A percentile compares a stretch with the other conserved stretches of the same genome.
Evolutionary conservation across 768 basidiomycete genomes (phyloP).

Genomic region (Lactarius hatsudake): DNA sequence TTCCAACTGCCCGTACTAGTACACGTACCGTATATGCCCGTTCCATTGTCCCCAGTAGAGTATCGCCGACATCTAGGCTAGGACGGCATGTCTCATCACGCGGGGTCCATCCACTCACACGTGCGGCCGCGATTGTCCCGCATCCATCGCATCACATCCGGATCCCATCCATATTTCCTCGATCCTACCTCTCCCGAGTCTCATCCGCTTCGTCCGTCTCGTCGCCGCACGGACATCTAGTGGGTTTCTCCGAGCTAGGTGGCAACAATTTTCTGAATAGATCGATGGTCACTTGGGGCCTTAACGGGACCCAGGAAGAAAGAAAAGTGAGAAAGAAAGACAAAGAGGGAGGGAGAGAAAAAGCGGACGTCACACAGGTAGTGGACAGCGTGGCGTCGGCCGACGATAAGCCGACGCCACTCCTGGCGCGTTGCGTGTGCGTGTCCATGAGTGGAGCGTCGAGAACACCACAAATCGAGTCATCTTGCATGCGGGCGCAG

Average conservation of each 20-base stretch:
- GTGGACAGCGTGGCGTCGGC: neutral
- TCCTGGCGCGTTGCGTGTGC: neutral
- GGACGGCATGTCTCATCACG: neutral
- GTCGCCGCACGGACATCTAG: constrained; percentile 9
- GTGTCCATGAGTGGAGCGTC: neutral
- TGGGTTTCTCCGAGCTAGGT: constrained; percentile 4
- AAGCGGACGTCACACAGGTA: neutral
- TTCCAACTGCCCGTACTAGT: neutral
- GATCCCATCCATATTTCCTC: neutral
- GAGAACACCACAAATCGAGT: neutral
- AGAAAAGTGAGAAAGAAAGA: neutral
- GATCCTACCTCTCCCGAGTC: neutral
- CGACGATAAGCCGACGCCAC: constrained; percentile 5
- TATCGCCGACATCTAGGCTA: neutral
- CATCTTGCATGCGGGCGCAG: neutral
- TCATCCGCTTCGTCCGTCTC: constrained; percentile 2
- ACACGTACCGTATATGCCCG: neutral
- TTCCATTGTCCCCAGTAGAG: neutral
- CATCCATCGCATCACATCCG: neutral
- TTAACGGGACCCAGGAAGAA: neutral
- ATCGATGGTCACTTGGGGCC: neutral
- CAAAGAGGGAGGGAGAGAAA: neutral
- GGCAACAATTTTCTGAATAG: neutral
- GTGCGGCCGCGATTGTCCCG: constrained; percentile 5
- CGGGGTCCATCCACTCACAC: neutral